Conservation (phyloP, 768 basidiomycete genomes). For the Tricholoma terreum region DNA sequence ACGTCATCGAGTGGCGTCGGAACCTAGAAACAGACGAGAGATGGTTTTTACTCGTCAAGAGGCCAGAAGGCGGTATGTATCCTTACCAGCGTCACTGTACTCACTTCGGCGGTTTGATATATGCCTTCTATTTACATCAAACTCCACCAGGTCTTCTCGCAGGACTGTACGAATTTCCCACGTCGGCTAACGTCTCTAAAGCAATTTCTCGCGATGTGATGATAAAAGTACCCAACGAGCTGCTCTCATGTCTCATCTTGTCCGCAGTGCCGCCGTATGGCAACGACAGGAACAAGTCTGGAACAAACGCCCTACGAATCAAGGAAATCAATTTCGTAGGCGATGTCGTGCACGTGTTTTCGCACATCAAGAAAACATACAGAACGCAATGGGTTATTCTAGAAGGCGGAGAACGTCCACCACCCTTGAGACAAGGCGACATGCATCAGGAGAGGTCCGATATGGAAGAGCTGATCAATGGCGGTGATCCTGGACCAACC, state of each 20-base stretch:
- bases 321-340: conserved; percentile 49
- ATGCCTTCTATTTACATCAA: conserved; percentile 5
- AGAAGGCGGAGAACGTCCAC: conserved; percentile 51
- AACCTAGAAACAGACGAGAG: conserved; percentile 35
- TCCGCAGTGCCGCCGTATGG: conserved; percentile 21
- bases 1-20: conserved; percentile 76
- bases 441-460: conserved; percentile 13
- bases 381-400: conserved; percentile 69
- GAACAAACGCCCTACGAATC: conserved; percentile 28
- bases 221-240: conserved; percentile 30
- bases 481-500: neutral
- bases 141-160: conserved; percentile 72
- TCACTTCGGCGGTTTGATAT: conserved; percentile 4
- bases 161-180: conserved; percentile 86
- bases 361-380: conserved; percentile 88
- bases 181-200: conserved; percentile 50
- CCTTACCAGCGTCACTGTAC: conserved; percentile 2
- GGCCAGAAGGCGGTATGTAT: conserved; percentile 75
- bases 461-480: conserved; percentile 8
- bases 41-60: conserved; percentile 72
- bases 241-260: conserved; percentile 44
- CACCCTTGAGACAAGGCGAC: conserved; percentile 22
- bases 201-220: conserved; percentile 39
- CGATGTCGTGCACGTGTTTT: conserved; percentile 79
- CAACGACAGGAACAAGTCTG: conserved; percentile 5